A percentile compares a stretch with the other conserved stretches of the same genome.
These are phyloP conservation scores for Achaetomium macrosporum DNA, from an alignment of 2,329 filamentous ascomycete genomes.

Conservation along the genomic window DNA sequence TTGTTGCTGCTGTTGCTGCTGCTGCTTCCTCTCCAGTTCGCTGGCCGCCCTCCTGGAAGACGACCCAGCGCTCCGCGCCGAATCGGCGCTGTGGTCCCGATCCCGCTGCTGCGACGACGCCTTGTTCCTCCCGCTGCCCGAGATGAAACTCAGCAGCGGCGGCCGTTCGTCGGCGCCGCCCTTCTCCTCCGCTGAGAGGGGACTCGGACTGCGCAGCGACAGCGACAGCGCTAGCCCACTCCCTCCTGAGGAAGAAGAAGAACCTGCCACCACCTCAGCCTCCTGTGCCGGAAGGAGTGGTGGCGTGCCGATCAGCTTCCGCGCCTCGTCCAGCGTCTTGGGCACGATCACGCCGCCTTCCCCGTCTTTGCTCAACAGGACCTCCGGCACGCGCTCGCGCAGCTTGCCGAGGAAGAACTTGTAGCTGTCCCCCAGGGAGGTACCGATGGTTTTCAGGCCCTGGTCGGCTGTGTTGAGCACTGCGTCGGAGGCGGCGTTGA, in stretches of 20 bases:
- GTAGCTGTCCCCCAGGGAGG: conserved; percentile 84
- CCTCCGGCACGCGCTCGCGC: conserved; percentile 56
- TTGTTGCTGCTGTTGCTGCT: conserved; percentile 22
- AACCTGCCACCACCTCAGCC: not conserved
- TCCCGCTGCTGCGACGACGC: conserved; percentile 41
- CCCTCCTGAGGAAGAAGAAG: too few species aligned
- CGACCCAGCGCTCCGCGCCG: conserved; percentile 57
- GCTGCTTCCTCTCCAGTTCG: conserved; percentile 33
- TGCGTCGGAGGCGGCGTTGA: conserved; percentile 77
- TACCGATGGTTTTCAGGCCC: conserved; percentile 85
- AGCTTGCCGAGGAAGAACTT: conserved; percentile 87
- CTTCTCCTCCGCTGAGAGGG: not conserved
- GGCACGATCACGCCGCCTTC: conserved; percentile 55
- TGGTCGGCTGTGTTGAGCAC: conserved; percentile 87
- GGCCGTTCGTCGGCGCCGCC: conserved; percentile 6
- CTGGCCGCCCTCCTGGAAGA: conserved; percentile 51
- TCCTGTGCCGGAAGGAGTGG: conserved; percentile 36
- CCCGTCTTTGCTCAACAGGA: conserved; percentile 36
- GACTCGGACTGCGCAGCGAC: not conserved
- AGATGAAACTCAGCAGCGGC: conserved; percentile 60
- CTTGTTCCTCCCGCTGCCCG: conserved; percentile 24
- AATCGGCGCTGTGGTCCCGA: conserved; percentile 74
- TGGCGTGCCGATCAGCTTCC: conserved; percentile 76
- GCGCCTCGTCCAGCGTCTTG: conserved; percentile 86
- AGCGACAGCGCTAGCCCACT: not conserved